Evolutionary conservation across 257 asterid species (phyloP).

Genomic region (Gentiana dahurica): DNA sequence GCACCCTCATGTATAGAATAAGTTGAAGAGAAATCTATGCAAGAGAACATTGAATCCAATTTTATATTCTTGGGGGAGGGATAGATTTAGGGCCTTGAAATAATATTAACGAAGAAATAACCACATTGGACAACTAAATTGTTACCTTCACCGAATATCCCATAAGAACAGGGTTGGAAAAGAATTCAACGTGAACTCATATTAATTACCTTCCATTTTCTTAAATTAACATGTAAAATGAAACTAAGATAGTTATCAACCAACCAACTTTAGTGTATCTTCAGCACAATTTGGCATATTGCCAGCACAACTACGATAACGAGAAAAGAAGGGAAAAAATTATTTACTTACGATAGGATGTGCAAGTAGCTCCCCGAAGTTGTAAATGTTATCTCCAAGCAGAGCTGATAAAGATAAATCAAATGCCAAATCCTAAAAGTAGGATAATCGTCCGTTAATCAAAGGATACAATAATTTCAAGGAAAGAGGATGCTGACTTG

Average conservation of each 20-base stretch:
- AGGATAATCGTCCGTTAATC: constrained; percentile 4
- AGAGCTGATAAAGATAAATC: constrained; percentile 88
- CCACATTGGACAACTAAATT: no score
- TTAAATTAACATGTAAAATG: no score
- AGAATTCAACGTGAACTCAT: no score
- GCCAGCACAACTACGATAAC: not conserved
- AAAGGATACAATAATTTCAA: not conserved
- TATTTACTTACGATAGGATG: constrained; percentile 79
- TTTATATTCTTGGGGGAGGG: no score
- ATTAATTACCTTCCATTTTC: no score
- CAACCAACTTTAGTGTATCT: not conserved
- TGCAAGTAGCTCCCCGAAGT: constrained; percentile 92
- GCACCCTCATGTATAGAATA: not conserved
- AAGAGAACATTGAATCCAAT: not conserved
- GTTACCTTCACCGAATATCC: no score
- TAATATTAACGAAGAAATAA: no score
- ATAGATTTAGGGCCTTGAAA: no score
- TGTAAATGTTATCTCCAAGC: constrained; percentile 92
- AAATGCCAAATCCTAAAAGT: constrained; percentile 78
- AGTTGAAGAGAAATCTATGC: not conserved
- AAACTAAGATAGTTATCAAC: no score
- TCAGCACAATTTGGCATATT: not conserved
- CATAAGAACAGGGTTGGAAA: no score
- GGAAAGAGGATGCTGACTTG: not conserved
- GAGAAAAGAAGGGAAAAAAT: no score